Evolutionary conservation across 345 rosid genomes (phyloP).

Genomic region (Durio zibethinus): DNA sequence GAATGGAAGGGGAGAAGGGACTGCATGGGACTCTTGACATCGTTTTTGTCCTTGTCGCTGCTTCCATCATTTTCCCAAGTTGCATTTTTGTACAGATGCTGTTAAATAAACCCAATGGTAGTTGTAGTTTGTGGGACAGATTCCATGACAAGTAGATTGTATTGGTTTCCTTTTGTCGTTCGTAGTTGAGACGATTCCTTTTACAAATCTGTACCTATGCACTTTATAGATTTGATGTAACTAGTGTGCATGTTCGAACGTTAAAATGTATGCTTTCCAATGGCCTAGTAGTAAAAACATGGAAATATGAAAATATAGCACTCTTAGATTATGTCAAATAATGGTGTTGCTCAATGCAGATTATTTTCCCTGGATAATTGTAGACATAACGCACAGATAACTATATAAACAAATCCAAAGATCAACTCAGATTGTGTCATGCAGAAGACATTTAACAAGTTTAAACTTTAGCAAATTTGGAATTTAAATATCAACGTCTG

Average conservation of each 20-base stretch:
- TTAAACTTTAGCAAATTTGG: too few relatives aligned
- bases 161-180: neutral
- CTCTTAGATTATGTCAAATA: neutral
- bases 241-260: neutral
- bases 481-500: too few relatives aligned
- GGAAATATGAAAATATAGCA: neutral
- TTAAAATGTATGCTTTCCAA: neutral
- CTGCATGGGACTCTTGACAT: neutral
- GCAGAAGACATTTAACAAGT: too few relatives aligned
- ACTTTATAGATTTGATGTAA: neutral
- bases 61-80: slow-evolving; percentile 8
- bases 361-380: neutral
- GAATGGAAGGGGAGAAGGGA: slow-evolving; percentile 19
- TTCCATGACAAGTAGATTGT: slow-evolving; percentile 3
- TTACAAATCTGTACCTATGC: neutral
- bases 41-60: neutral
- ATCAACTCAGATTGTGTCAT: too few relatives aligned
- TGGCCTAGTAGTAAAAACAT: neutral
- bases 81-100: slow-evolving; percentile 29
- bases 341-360: neutral
- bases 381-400: neutral
- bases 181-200: neutral
- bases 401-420: too few relatives aligned
- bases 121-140: slow-evolving; percentile 17
- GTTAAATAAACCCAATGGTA: slow-evolving; percentile 10